These are phyloP conservation scores for Elsinoe fawcettii DNA, from an alignment of 2,329 filamentous ascomycete genomes.

Conservation along the genomic window DNA sequence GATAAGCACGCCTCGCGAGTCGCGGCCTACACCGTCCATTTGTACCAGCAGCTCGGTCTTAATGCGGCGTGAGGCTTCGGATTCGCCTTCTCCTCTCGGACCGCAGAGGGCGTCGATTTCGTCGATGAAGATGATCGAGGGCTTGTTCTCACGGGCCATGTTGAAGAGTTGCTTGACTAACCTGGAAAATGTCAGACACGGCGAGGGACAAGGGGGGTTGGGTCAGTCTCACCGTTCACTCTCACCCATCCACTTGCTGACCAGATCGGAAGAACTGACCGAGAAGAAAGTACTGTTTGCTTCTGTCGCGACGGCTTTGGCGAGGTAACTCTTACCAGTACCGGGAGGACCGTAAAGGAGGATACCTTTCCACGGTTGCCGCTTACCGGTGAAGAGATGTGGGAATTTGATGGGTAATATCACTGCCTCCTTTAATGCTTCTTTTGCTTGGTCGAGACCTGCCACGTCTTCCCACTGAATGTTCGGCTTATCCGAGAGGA, in stretches of 20 bases:
- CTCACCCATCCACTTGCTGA: conserved; percentile 99
- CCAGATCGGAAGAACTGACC: conserved; percentile 50
- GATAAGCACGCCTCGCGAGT: conserved; percentile 87
- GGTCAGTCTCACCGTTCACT: conserved; percentile 67
- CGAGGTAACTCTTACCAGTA: conserved; percentile 94
- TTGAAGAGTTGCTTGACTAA: conserved; percentile 94
- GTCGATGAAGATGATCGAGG: conserved; percentile 97
- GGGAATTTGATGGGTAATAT: conserved; percentile 98
- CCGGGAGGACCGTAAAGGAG: conserved; percentile 91
- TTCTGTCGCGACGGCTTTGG: conserved; percentile 95
- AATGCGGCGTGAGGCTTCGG: conserved; percentile 92
- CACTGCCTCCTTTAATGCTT: conserved; percentile 94
- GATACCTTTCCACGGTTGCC: conserved; percentile 98
- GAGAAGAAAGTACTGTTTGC: conserved; percentile 52
- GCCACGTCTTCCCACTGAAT: conserved; percentile 98
- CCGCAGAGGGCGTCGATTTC: conserved; percentile 96
- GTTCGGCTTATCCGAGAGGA: conserved; percentile 90
- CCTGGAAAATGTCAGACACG: conserved; percentile 38
- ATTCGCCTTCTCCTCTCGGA: conserved; percentile 87
- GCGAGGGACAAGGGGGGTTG: conserved; percentile 17
- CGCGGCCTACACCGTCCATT: conserved; percentile 97
- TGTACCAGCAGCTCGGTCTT: conserved; percentile 98
- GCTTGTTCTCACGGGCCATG: conserved; percentile 97
- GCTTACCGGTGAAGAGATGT: conserved; percentile 88
- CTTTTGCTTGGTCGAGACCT: conserved; percentile 86